Conservation (phyloP, 257 asterid genomes). For the Solanum chmielewskii region DNA sequence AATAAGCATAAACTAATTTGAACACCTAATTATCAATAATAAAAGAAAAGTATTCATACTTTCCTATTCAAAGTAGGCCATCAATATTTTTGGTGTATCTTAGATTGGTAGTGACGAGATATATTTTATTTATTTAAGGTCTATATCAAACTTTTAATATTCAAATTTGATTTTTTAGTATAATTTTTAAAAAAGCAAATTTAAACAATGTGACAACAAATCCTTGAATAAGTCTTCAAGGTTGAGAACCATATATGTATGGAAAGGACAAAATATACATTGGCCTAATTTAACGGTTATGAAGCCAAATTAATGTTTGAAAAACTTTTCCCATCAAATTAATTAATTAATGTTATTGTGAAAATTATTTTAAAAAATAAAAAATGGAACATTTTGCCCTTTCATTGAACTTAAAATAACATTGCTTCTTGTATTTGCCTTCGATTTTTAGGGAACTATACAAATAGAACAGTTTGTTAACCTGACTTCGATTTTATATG, state of each 20-base stretch:
- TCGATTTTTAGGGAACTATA: neutral
- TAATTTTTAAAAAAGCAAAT: neutral
- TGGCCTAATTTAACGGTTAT: neutral
- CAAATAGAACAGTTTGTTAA: neutral
- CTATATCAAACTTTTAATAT: neutral
- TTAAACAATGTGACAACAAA: neutral
- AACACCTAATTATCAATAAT: neutral
- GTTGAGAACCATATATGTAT: neutral
- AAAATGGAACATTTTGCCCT: neutral
- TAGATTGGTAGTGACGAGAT: neutral
- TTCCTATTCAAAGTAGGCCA: neutral
- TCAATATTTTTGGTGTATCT: neutral
- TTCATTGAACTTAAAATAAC: neutral
- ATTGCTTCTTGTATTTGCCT: neutral
- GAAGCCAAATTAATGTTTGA: neutral
- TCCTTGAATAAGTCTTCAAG: neutral
- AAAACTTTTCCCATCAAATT: neutral
- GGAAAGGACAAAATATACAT: neutral
- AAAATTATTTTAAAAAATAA: neutral
- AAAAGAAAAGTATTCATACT: neutral
- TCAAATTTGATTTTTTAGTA: neutral
- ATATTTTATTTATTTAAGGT: neutral
- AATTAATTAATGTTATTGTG: neutral
- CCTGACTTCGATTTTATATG: neutral
- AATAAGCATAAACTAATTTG: neutral